phyloP scores from a whole-genome alignment of 1,284 basidiomycete genomes.

The Fomitopsis palustris region DNA sequence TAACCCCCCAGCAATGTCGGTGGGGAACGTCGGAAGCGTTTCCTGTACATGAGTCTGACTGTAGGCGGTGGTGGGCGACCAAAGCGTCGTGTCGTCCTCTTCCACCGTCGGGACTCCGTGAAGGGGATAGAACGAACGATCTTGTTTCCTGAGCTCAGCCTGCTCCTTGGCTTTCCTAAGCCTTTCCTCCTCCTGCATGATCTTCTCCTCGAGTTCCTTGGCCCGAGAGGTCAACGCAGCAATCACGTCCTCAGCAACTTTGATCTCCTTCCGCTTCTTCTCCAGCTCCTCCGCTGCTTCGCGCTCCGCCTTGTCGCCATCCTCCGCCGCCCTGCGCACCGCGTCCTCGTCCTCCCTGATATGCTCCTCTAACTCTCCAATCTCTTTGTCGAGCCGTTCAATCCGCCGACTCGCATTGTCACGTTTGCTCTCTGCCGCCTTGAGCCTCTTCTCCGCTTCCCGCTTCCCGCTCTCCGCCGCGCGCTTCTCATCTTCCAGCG shows the following conservation, averaged over 20 bases:
- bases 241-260: constrained; percentile 62
- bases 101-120: constrained; percentile 24
- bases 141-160: constrained; percentile 44
- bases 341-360: constrained; percentile 50
- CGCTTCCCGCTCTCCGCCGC: constrained; percentile 73
- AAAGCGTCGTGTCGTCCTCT: constrained; percentile 20
- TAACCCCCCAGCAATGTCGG: constrained; percentile 7
- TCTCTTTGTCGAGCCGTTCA: constrained; percentile 66
- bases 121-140: constrained; percentile 34
- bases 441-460: constrained; percentile 87
- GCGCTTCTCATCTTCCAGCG: constrained; percentile 85
- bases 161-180: constrained; percentile 48
- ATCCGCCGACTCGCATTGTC: constrained; percentile 67
- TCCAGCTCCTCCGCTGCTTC: constrained; percentile 51
- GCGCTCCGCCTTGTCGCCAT: constrained; percentile 37
- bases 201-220: constrained; percentile 35
- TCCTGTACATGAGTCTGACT: constrained; percentile 12
- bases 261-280: constrained; percentile 62
- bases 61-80: constrained; percentile 18
- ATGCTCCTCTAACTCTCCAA: constrained; percentile 53
- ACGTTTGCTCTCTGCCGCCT: constrained; percentile 60
- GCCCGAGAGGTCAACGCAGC: constrained; percentile 32
- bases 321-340: constrained; percentile 42
- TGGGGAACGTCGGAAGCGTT: constrained; percentile 16
- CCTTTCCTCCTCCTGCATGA: constrained; percentile 47